phyloP scores from a whole-genome alignment of 305 asterid species.

The Caryopteris hybrid region DNA sequence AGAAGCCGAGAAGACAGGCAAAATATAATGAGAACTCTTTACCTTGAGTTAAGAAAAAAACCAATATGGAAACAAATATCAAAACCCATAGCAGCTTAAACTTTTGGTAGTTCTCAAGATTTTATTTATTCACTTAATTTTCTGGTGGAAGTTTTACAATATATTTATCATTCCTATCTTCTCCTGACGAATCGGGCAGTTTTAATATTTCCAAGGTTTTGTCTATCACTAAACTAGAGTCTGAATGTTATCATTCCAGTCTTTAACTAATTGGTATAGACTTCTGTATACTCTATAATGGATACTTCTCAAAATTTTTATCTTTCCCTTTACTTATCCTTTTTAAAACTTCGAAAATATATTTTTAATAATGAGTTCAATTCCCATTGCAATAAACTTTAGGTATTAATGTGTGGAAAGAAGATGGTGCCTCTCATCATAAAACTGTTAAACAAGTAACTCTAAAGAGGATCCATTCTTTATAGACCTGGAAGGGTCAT shows the following conservation, averaged over 20 bases:
- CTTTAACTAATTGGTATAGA: neutral
- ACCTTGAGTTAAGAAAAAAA: neutral
- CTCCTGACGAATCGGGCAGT: neutral
- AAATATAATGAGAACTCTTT: conserved; percentile 7
- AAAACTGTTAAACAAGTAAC: neutral
- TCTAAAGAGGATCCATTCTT: neutral
- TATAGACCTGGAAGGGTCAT: conserved; percentile 65
- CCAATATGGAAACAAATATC: neutral
- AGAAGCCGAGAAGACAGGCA: conserved; percentile 11
- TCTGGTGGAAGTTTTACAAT: neutral
- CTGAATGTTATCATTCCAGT: neutral
- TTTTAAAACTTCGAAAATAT: neutral
- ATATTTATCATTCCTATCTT: neutral
- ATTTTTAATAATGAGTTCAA: conserved; percentile 1
- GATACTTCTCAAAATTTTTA: neutral
- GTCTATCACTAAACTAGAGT: neutral
- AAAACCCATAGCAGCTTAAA: conserved; percentile 4
- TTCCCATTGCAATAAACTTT: conserved; percentile 9
- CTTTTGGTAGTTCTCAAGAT: neutral
- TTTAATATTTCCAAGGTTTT: neutral
- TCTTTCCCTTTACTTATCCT: neutral
- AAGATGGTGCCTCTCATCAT: neutral
- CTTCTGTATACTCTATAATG: neutral
- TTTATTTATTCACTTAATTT: neutral
- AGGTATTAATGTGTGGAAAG: neutral